Evolutionary conservation across 1,139 yeast species (phyloP), one percentile per base, ranked within the genome.

Genomic region (Hanseniaspora gamundiae): DNA sequence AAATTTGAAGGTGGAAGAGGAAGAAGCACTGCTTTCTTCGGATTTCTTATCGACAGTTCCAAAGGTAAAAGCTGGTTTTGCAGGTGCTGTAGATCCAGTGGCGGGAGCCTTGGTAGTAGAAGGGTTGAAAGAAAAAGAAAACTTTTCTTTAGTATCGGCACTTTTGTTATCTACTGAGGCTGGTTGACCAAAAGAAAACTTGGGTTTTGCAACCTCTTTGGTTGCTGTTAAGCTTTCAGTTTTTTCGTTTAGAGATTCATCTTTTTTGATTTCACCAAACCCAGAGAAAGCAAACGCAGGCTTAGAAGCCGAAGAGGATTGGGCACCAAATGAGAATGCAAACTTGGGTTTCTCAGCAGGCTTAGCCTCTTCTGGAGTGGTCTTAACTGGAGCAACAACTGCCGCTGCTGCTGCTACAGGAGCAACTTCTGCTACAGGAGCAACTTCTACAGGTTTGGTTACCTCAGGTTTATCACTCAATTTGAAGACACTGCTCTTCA

Each of bases 401-500:
- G 11, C n/a, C 3, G 4, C 30, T 13, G 11, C n/a, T 28, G 30
- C 4, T 13, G 30, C 14, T 14, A 28, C 11, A 28, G 9, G 3
- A 28, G 30, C 4, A 28, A 8, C 9, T 13, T 41, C n/a, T n/a
- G n/a, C n/a, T n/a, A n/a, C n/a, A n/a, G n/a, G n/a, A n/a, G n/a
- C n/a, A n/a, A n/a, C n/a, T n/a, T n/a, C n/a, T n/a, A n/a, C n/a
- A n/a, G n/a, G n/a, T n/a, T n/a, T n/a, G n/a, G 22, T 41, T 16
- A 46, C 48, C 13, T 47, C 47, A 17, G 48, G 42, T 17, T 50
- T 41, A 24, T 46, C 46, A 13, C 46, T 46, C 36, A 76, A 57
- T 49, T 74, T 76, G 58, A 76, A 76, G 1, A 73, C 72, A 48
- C 64, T 67, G 43, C 64, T 76, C 46, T 69, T 65, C 16, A 72